Percentiles rank a stretch among this genome's conserved stretches.
Evolutionary conservation across 2,329 filamentous ascomycete genomes (phyloP).

Genomic region (Diaporthe velutina): DNA sequence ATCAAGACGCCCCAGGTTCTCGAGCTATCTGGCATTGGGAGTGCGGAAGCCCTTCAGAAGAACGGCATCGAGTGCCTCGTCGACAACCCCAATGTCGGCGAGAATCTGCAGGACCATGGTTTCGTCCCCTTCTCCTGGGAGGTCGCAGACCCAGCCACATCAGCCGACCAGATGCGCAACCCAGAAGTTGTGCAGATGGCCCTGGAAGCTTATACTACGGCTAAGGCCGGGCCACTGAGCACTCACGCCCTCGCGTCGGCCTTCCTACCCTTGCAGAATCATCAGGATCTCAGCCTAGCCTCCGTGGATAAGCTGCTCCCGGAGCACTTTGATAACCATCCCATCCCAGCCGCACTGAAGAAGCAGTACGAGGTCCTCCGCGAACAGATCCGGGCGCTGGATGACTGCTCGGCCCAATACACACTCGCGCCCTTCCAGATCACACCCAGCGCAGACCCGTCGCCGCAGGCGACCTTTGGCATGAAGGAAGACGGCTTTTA

Average conservation of each 20-base stretch:
- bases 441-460: neutral
- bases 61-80: constrained; percentile 50
- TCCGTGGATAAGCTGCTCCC: neutral
- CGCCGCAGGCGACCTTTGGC: constrained; percentile 2
- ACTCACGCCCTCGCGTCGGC: constrained; percentile 46
- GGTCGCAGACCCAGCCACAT: constrained; percentile 49
- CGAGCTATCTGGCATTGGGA: constrained; percentile 45
- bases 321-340: neutral
- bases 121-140: constrained; percentile 45
- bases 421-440: constrained; percentile 33
- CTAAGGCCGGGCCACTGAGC: constrained; percentile 44
- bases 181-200: constrained; percentile 35
- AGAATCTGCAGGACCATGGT: constrained; percentile 55
- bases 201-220: constrained; percentile 46
- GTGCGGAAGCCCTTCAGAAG: constrained; percentile 52
- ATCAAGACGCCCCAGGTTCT: constrained; percentile 45
- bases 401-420: constrained; percentile 30
- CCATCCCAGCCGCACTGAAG: neutral
- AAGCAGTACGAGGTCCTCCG: constrained; percentile 20
- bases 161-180: constrained; percentile 40
- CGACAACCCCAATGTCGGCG: constrained; percentile 53
- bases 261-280: constrained; percentile 32
- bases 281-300: constrained; percentile 20
- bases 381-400: constrained; percentile 27
- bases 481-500: constrained; percentile 47